Evolutionary conservation across 108 stramenopile genomes (phyloP).

Genomic region (Stephanodiscus minutulus): DNA sequence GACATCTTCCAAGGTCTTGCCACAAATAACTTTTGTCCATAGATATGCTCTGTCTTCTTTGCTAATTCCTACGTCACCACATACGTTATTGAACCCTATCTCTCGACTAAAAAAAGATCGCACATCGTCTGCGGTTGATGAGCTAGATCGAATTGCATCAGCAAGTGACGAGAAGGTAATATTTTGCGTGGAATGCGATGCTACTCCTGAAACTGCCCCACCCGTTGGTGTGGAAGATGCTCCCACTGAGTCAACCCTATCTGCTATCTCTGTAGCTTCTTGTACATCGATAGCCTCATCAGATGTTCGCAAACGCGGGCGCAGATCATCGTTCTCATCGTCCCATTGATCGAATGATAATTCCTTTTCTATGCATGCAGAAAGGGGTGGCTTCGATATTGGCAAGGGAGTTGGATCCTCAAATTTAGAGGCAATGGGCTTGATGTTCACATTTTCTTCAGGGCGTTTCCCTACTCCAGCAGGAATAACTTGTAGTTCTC

Average conservation of each 20-base stretch:
- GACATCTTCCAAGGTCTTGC: slow-evolving; percentile 42
- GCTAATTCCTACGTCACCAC: slow-evolving; percentile 17
- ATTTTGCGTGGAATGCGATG: slow-evolving; percentile 14
- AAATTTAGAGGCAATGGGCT: not conserved
- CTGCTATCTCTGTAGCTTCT: not conserved
- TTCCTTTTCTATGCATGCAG: slow-evolving; percentile 44
- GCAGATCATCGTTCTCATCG: slow-evolving; percentile 17
- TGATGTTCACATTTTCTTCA: not conserved
- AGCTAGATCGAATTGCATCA: slow-evolving; percentile 42
- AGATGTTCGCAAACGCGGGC: not conserved
- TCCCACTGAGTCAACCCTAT: not conserved
- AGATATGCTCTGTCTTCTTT: slow-evolving; percentile 49
- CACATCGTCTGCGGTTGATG: slow-evolving; percentile 39
- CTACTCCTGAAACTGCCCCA: not conserved
- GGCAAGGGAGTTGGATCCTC: slow-evolving; percentile 11
- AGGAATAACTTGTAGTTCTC: not conserved
- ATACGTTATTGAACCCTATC: slow-evolving; percentile 5
- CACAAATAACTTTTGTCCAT: slow-evolving; percentile 46
- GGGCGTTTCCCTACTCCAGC: not conserved
- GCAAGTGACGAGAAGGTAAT: slow-evolving; percentile 25
- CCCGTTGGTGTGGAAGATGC: not conserved
- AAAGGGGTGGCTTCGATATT: slow-evolving; percentile 18
- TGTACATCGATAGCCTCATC: not conserved
- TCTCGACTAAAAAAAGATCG: slow-evolving; percentile 26
- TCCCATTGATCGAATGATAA: slow-evolving; percentile 48